phyloP scores from a whole-genome alignment of 805 yeast genomes.

The Yarrowia deformans region DNA sequence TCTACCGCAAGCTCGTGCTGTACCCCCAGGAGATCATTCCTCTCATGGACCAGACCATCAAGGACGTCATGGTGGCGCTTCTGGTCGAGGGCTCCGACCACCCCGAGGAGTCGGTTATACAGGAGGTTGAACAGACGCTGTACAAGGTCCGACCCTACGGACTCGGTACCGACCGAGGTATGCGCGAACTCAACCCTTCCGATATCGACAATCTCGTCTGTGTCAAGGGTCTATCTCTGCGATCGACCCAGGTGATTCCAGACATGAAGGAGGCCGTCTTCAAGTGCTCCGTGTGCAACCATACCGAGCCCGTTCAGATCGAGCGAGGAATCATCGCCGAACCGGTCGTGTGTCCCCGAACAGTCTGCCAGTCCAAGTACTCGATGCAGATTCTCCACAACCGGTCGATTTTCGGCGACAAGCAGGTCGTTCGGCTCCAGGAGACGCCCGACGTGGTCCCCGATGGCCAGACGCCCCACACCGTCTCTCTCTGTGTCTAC shows the following conservation, averaged over 20 bases:
- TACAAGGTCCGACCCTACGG: conserved; percentile 92
- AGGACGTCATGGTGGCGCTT: conserved; percentile 76
- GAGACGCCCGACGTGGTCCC: conserved; percentile 97
- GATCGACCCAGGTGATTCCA: conserved; percentile 91
- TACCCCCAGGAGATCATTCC: conserved; percentile 98
- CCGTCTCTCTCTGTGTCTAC: conserved; percentile 90
- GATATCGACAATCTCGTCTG: conserved; percentile 93
- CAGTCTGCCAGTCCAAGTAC: conserved; percentile 77
- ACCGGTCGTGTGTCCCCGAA: conserved; percentile 92
- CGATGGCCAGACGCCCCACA: conserved; percentile 98
- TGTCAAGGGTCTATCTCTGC: conserved; percentile 86
- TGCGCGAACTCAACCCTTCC: conserved; percentile 91
- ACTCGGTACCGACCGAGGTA: conserved; percentile 71
- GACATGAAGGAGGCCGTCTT: conserved; percentile 98
- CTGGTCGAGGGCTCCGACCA: conserved; percentile 47
- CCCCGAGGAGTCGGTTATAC: conserved; percentile 51
- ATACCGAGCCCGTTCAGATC: conserved; percentile 87
- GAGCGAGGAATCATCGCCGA: conserved; percentile 95
- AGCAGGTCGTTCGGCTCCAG: conserved; percentile 91
- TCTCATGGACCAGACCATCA: conserved; percentile 94
- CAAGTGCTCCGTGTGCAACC: conserved; percentile 93
- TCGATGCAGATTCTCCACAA: conserved; percentile 93
- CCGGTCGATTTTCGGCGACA: conserved; percentile 91
- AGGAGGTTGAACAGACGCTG: conserved; percentile 78
- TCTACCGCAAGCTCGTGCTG: conserved; percentile 84